These are phyloP conservation scores for Lachancea mirantina DNA, from an alignment of 805 yeast genomes.

Conservation along the genomic window DNA sequence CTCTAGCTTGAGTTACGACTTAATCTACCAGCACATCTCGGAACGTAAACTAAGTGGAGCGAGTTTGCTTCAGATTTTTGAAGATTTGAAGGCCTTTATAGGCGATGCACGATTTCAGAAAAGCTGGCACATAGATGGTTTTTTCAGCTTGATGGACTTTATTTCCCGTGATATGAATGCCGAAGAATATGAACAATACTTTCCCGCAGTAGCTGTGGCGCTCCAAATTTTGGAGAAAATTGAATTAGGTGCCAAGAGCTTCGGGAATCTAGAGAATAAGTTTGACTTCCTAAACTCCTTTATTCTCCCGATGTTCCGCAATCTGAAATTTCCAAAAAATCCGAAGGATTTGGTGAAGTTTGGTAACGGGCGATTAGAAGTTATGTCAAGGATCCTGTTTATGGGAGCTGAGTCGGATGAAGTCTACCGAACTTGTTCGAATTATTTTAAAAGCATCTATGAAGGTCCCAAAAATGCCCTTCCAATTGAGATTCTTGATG, in stretches of 20 bases:
- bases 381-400: slow-evolving; percentile 22
- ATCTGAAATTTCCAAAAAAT: slow-evolving; percentile 34
- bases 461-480: slow-evolving; percentile 47
- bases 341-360: slow-evolving; percentile 18
- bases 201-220: slow-evolving; percentile 25
- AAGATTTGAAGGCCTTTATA: slow-evolving; percentile 29
- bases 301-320: slow-evolving; percentile 21
- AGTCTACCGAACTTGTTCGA: slow-evolving; percentile 30
- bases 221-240: slow-evolving; percentile 22
- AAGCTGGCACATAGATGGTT: slow-evolving; percentile 23
- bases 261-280: slow-evolving; percentile 7
- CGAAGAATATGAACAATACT: slow-evolving; percentile 11
- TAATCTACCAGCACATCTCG: slow-evolving; percentile 17
- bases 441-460: slow-evolving; percentile 40
- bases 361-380: slow-evolving; percentile 34
- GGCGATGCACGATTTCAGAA: slow-evolving; percentile 26
- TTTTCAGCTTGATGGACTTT: slow-evolving; percentile 22
- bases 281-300: slow-evolving; percentile 1
- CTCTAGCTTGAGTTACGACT: slow-evolving; percentile 21
- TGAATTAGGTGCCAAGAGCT: slow-evolving; percentile 10
- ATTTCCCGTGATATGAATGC: slow-evolving; percentile 15
- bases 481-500: slow-evolving; percentile 45
- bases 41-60: slow-evolving; percentile 17
- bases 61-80: slow-evolving; percentile 29
- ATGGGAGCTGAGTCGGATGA: slow-evolving; percentile 15